These are phyloP conservation scores for Aspergillus flavus DNA, from an alignment of 2,329 filamentous ascomycete genomes.

Conservation along the genomic window DNA sequence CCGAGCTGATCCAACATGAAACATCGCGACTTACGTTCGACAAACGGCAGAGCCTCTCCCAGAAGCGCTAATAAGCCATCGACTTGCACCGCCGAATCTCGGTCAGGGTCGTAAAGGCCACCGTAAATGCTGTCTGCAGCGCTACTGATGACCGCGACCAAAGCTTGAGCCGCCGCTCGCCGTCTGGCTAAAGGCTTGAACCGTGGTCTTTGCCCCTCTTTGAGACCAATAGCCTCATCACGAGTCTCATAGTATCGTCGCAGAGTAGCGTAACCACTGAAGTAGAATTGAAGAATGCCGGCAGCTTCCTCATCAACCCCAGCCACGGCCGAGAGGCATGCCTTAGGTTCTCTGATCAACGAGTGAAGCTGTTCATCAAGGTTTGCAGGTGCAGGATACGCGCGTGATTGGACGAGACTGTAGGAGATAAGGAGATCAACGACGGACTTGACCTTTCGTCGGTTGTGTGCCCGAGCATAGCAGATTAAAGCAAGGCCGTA, in stretches of 20 bases:
- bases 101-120: slow-evolving; percentile 78
- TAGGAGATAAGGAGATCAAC: slow-evolving; percentile 85
- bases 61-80: slow-evolving; percentile 83
- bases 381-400: slow-evolving; percentile 71
- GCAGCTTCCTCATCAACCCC: slow-evolving; percentile 79
- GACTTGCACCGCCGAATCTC: slow-evolving; percentile 82
- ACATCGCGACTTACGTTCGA: slow-evolving; percentile 55
- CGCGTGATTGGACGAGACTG: slow-evolving; percentile 80
- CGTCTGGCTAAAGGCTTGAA: slow-evolving; percentile 62
- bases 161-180: slow-evolving; percentile 69
- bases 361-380: slow-evolving; percentile 72
- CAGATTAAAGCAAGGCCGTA: slow-evolving; percentile 89
- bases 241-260: slow-evolving; percentile 89
- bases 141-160: slow-evolving; percentile 82
- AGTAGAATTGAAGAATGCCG: slow-evolving; percentile 77
- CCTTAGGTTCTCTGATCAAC: slow-evolving; percentile 71
- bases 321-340: slow-evolving; percentile 71
- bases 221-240: slow-evolving; percentile 61
- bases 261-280: slow-evolving; percentile 90
- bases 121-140: slow-evolving; percentile 89
- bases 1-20: not conserved
- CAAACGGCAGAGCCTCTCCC: slow-evolving; percentile 78
- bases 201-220: slow-evolving; percentile 43
- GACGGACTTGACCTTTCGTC: slow-evolving; percentile 78
- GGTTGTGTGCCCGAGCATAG: slow-evolving; percentile 81